A percentile compares a stretch with the other conserved stretches of the same genome.
phyloP scores from a whole-genome alignment of 495 filamentous ascomycete species.

The Pseudoneurospora amorphoporcata region DNA sequence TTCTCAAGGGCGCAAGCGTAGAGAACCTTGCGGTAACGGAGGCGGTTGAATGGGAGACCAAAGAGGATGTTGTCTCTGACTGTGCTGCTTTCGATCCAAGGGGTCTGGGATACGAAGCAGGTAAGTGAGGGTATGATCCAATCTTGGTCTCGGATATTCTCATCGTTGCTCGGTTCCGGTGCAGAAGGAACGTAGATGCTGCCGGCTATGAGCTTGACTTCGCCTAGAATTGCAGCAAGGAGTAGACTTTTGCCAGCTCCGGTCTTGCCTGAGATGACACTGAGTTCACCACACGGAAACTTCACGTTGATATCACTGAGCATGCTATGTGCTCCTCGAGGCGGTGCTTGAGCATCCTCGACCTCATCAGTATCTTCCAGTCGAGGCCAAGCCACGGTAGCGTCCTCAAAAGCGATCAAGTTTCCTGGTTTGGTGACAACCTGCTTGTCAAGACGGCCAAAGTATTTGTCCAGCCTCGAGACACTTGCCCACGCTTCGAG shows the following conservation, averaged over 20 bases:
- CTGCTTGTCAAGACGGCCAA: constrained; percentile 13
- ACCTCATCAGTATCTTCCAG: constrained; percentile 13
- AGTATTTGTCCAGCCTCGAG: constrained; percentile 18
- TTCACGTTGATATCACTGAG: constrained; percentile 45
- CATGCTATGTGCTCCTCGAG: constrained; percentile 10
- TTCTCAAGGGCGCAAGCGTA: constrained; percentile 53
- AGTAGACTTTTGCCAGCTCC: constrained; percentile 51
- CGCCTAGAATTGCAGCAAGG: constrained; percentile 46
- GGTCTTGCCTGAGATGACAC: constrained; percentile 45
- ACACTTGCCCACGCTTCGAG: constrained; percentile 20
- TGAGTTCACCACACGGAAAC: constrained; percentile 50
- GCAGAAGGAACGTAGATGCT: constrained; percentile 32
- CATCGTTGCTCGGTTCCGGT: constrained; percentile 17
- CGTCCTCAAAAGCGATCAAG: constrained; percentile 13
- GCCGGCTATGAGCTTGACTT: constrained; percentile 39
- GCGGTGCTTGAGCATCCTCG: constrained; percentile 4
- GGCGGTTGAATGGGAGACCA: constrained; percentile 35
- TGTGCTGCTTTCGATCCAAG: constrained; percentile 47
- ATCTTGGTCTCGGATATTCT: constrained; percentile 29
- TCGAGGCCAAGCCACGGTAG: constrained; percentile 19
- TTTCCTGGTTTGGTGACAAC: constrained; percentile 7
- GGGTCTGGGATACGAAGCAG: constrained; percentile 50
- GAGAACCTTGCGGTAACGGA: constrained; percentile 45
- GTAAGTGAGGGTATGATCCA: constrained; percentile 52
- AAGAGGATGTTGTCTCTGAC: constrained; percentile 50